These are phyloP conservation scores for Euclidium syriacum DNA, from an alignment of 345 rosid genomes.

Conservation along the genomic window DNA sequence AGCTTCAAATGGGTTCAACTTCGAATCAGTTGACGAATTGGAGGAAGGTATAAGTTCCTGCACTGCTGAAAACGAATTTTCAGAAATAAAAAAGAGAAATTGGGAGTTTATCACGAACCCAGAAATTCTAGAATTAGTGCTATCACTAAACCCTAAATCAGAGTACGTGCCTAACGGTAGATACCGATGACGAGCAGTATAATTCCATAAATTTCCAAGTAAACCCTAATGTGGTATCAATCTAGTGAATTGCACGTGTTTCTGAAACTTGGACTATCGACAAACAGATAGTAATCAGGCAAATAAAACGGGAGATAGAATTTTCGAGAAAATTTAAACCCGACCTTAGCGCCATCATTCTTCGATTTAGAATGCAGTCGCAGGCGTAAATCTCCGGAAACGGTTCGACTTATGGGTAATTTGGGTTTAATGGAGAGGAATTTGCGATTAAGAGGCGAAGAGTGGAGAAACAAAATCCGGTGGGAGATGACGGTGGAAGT, in stretches of 20 bases:
- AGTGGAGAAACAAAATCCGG: conserved; percentile 21
- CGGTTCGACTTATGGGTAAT: conserved; percentile 17
- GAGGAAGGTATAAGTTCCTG: conserved; percentile 39
- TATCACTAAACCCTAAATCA: neutral
- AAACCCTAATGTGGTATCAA: neutral
- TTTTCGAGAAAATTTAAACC: neutral
- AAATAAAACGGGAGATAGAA: too few relatives aligned
- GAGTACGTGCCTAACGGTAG: neutral
- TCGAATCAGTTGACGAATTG: conserved; percentile 25
- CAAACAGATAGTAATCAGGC: too few relatives aligned
- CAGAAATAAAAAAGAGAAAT: neutral
- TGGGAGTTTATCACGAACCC: neutral
- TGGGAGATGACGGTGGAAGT: conserved; percentile 37
- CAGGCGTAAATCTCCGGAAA: conserved; percentile 17
- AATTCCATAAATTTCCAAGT: neutral
- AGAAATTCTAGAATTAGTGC: too few relatives aligned
- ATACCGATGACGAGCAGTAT: neutral
- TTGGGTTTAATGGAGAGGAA: conserved; percentile 34
- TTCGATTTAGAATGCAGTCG: conserved; percentile 33
- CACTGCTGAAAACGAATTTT: conserved; percentile 43
- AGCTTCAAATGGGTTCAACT: conserved; percentile 26
- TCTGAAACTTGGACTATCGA: too few relatives aligned
- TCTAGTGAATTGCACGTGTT: neutral
- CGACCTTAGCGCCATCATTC: conserved; percentile 29
- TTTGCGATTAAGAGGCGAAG: conserved; percentile 19